phyloP scores from a whole-genome alignment of 2,329 filamentous ascomycete species.

The Orbilia quercus region DNA sequence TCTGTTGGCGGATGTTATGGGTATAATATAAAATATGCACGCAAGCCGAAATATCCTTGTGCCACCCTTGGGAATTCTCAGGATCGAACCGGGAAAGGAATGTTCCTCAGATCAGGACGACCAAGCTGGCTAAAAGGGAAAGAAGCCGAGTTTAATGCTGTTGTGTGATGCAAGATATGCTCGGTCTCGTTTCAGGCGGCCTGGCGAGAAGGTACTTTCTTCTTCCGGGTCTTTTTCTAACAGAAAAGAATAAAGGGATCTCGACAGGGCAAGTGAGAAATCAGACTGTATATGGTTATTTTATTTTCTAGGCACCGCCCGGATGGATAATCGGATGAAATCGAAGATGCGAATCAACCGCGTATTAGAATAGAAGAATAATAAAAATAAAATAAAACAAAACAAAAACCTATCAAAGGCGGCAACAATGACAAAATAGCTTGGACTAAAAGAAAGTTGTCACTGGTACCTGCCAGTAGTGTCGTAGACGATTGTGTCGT shows the following conservation, averaged over 20 bases:
- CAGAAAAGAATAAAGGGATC: conserved; percentile 9
- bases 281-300: conserved; percentile 11
- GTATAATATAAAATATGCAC: conserved; percentile 54
- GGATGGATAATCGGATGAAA: background rate
- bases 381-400: conserved; percentile 24
- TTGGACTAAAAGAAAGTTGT: conserved; percentile 37
- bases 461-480: conserved; percentile 55
- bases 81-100: conserved; percentile 56
- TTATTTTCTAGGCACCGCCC: conserved; percentile 34
- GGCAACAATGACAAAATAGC: conserved; percentile 31
- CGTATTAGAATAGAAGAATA: conserved; percentile 26
- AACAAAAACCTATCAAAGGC: conserved; percentile 54
- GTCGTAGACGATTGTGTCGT: conserved; percentile 45
- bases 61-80: conserved; percentile 50
- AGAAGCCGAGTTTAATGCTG: conserved; percentile 18
- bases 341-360: conserved; percentile 51
- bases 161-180: conserved; percentile 11
- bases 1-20: conserved; percentile 14
- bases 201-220: conserved; percentile 39
- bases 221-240: conserved; percentile 31
- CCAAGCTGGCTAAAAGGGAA: conserved; percentile 48
- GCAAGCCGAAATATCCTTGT: conserved; percentile 56
- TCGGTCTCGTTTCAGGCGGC: conserved; percentile 37
- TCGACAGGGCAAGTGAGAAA: conserved; percentile 47
- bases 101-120: conserved; percentile 31